These are phyloP conservation scores for Coniochaeta pulveracea DNA, from an alignment of 2,329 filamentous ascomycete genomes.

Conservation along the genomic window DNA sequence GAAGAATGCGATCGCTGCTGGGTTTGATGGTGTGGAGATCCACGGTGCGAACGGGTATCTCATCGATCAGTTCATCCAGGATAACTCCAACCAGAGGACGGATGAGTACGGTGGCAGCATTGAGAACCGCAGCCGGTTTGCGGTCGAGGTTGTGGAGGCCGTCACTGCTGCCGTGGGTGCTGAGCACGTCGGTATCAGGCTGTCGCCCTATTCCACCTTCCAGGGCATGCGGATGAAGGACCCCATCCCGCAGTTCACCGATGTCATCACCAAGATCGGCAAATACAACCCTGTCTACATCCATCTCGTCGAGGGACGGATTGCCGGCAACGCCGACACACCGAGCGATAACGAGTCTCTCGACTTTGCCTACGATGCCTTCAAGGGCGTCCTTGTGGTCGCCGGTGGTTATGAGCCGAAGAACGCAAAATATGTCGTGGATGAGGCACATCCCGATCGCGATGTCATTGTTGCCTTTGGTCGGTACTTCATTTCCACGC, in stretches of 20 bases:
- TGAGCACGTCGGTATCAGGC: conserved; percentile 36
- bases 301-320: conserved; percentile 42
- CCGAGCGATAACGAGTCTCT: conserved; percentile 23
- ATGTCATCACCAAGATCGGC: conserved; percentile 37
- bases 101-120: conserved; percentile 43
- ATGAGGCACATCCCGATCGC: conserved; percentile 11
- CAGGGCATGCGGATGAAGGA: conserved; percentile 48
- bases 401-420: conserved; percentile 15
- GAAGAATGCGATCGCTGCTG: conserved; percentile 34
- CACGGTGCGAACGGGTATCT: conserved; percentile 28
- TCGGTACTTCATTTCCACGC: conserved; percentile 27
- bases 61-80: conserved; percentile 44
- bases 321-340: conserved; percentile 9
- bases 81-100: conserved; percentile 39
- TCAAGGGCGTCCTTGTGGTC: conserved; percentile 15
- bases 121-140: conserved; percentile 41
- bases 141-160: conserved; percentile 37
- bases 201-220: conserved; percentile 44
- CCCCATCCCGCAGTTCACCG: conserved; percentile 43
- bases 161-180: conserved; percentile 37
- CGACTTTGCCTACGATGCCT: conserved; percentile 15
- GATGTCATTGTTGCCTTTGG: conserved; percentile 23
- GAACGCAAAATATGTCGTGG: conserved; percentile 11
- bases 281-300: conserved; percentile 40
- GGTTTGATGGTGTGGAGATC: conserved; percentile 33